Percentiles rank a stretch among this genome's conserved stretches.
Conservation (phyloP, 2,329 filamentous ascomycete genomes). For the Diaporthe batatas region DNA sequence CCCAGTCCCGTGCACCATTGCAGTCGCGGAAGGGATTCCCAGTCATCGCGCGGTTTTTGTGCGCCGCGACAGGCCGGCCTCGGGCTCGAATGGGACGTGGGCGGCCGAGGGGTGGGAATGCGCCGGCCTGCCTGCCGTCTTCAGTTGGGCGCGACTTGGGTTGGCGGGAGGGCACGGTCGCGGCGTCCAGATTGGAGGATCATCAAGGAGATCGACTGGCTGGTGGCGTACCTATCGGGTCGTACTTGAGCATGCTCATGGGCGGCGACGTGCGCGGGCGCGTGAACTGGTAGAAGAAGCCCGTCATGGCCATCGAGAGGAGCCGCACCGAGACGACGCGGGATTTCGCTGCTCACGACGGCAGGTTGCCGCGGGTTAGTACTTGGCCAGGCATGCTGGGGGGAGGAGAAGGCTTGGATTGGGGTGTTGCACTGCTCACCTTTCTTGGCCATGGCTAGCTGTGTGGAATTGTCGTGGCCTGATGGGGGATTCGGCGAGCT, state of each 20-base stretch:
- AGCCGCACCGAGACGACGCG: slow-evolving; percentile 94
- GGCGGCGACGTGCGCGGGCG: slow-evolving; percentile 85
- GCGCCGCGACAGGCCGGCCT: neutral
- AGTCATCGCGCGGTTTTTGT: neutral
- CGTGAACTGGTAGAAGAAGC: slow-evolving; percentile 93
- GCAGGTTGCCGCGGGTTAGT: neutral
- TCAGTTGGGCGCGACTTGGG: neutral
- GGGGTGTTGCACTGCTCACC: slow-evolving; percentile 42
- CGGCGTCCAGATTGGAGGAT: neutral
- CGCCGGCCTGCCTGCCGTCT: neutral
- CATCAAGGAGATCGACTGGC: neutral
- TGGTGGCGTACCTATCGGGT: slow-evolving; percentile 81
- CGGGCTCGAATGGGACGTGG: neutral
- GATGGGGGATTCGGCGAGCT: neutral
- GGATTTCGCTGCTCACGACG: slow-evolving; percentile 76
- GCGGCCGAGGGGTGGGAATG: neutral
- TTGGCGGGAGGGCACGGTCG: neutral
- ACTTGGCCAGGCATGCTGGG: neutral
- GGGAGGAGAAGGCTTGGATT: too few species aligned
- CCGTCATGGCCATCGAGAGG: slow-evolving; percentile 98
- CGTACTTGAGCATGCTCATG: slow-evolving; percentile 98
- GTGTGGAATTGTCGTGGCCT: slow-evolving; percentile 26
- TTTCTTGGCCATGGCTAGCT: slow-evolving; percentile 54
- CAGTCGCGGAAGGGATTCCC: neutral
- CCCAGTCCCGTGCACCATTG: neutral